A percentile compares a stretch with the other conserved stretches of the same genome.
phyloP scores from a whole-genome alignment of 208 protist species.

The Blastocrithidia nonstop region DNA sequence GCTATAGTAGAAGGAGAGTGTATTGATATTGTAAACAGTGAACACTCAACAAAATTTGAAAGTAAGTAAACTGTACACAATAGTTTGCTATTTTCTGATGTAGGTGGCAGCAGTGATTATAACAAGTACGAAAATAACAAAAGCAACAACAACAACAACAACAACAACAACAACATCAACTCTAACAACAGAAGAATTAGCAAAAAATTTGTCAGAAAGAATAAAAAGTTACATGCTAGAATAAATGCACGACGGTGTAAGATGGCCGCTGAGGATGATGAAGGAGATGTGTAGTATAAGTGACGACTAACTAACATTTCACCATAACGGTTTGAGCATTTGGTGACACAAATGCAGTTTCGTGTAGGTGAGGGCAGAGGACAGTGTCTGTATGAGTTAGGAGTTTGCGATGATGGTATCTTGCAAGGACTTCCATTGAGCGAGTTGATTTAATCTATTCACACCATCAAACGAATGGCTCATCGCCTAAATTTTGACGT shows the following conservation, averaged over 20 bases:
- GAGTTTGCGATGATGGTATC: conserved; percentile 84
- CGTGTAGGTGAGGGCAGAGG: conserved; percentile 83
- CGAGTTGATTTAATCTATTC: conserved; percentile 72
- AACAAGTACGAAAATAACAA: not conserved
- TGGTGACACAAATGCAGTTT: conserved; percentile 91
- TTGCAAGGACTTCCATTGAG: conserved; percentile 48
- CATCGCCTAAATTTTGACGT: conserved; percentile 30
- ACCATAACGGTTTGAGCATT: conserved; percentile 72
- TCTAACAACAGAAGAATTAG: not conserved
- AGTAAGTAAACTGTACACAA: too few relatives aligned
- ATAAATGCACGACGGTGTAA: not conserved
- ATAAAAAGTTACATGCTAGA: not conserved
- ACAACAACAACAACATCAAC: not conserved
- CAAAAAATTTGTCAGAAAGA: not conserved
- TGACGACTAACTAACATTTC: conserved; percentile 82
- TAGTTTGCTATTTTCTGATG: too few relatives aligned
- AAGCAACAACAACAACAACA: not conserved
- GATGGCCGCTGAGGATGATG: conserved; percentile 80
- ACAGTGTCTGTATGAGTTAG: conserved; percentile 90
- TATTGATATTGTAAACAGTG: conserved; percentile 10
- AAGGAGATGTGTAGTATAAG: conserved; percentile 94
- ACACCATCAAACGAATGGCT: conserved; percentile 68
- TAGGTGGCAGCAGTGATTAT: too few relatives aligned
- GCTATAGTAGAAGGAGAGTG: not conserved
- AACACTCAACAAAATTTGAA: too few relatives aligned